Base-by-base conservation (phyloP, 768 basidiomycete species). In the Suillus bovinus region DNA sequence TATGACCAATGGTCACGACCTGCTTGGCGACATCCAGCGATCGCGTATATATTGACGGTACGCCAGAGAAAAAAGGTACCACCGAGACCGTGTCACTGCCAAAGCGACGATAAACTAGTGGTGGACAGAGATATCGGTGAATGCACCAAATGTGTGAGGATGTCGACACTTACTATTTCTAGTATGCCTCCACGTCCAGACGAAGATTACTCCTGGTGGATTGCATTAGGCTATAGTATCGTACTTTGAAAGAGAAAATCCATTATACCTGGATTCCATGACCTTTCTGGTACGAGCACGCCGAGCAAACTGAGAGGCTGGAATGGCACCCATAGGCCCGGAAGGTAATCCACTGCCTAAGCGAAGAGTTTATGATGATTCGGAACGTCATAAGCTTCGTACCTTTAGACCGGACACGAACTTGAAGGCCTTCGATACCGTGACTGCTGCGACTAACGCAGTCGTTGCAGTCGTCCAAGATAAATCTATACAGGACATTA, bases 141-240 rank as follows among this genome's bases (percentile, higher is more conserved):
- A 59, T 55, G 16, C 9, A 11, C 27, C n/a, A 52, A 3, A 34
- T 34, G 41, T n/a, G 11, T 59, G 10, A 33, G 20, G 11, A 39
- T 34, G 27, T 31, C 17, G 1, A 33, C 11, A 29, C 63, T 27
- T 47, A 62, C 69, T 33, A 27, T 69, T 71, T 33, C 36, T 70
- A 7, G 52, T 61, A 49, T 66, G 66, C 60, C 68, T 69, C 70
- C 67, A 71, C 38, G 63, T 62, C 70, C 70, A 72, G 27, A 66
- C 50, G 41, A 71, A 71, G 3, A 58, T 20, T 4, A 58, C 6
- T 13, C 70, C 68, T 70, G 5, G 16, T 34, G 44, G 20, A 63
- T 34, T 29, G 14, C 4, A 34, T 38, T 42, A 27, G 59, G 5
- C 27, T 9, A 27, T 27, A 46, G 5, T 27, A 27, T 27, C 33